Evolutionary conservation across 2,329 filamentous ascomycete species (phyloP).

Genomic region (Alternaria tenuissima): DNA sequence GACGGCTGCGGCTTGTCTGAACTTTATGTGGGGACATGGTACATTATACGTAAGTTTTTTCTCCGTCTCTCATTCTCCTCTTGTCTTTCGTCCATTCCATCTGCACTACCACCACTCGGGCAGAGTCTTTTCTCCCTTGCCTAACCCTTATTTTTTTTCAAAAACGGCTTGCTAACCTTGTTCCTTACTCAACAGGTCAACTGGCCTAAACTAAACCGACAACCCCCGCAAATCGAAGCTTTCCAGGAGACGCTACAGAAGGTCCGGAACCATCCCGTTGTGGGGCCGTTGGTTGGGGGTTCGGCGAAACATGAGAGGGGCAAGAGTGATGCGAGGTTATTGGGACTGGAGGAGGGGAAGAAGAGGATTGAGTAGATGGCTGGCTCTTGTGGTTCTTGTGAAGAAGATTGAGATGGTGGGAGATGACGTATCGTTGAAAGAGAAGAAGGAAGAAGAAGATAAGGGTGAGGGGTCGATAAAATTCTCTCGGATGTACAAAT

Average conservation of each 20-base stretch:
- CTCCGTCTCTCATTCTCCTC: no score
- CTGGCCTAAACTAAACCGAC: conserved; percentile 95
- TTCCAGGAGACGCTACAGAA: conserved; percentile 86
- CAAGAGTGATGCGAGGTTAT: conserved; percentile 80
- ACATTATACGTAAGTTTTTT: conserved; percentile 79
- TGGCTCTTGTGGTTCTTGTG: no score
- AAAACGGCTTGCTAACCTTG: no score
- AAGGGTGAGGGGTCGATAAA: no score
- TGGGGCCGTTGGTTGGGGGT: conserved; percentile 72
- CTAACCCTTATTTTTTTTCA: no score
- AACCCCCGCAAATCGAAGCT: conserved; percentile 84
- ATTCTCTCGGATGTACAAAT: neutral
- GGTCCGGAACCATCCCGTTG: conserved; percentile 80
- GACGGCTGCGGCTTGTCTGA: conserved; percentile 73
- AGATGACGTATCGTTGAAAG: no score
- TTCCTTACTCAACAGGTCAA: conserved; percentile 73
- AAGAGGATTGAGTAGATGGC: conserved; percentile 85
- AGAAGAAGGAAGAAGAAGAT: neutral
- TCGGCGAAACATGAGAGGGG: conserved; percentile 75
- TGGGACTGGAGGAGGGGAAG: conserved; percentile 94
- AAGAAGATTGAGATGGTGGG: no score
- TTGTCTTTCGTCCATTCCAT: no score
- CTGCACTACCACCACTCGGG: neutral
- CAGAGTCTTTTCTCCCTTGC: no score
- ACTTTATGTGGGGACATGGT: conserved; percentile 83